These are phyloP conservation scores for Sutorius australiensis DNA, from an alignment of 768 basidiomycete species.

Conservation along the genomic window DNA sequence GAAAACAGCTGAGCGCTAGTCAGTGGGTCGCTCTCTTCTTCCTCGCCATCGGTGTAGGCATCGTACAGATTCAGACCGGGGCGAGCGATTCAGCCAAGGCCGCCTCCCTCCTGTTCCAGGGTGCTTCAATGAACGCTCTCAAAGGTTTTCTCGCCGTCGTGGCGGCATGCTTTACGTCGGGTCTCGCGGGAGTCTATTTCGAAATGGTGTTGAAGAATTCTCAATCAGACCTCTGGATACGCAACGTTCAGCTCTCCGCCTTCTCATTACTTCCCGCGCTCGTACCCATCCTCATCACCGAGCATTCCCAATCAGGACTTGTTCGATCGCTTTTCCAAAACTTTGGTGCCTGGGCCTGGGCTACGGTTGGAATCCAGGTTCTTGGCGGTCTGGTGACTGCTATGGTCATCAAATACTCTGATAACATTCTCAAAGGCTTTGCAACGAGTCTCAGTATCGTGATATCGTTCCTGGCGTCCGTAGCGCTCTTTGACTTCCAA, in stretches of 20 bases:
- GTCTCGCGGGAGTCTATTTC: constrained; percentile 96
- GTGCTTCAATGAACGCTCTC: constrained; percentile 69
- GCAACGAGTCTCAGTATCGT: constrained; percentile 94
- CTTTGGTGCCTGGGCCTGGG: constrained; percentile 91
- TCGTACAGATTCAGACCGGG: constrained; percentile 77
- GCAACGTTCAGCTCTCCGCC: constrained; percentile 92
- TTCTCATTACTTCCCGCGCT: constrained; percentile 91
- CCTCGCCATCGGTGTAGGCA: constrained; percentile 84
- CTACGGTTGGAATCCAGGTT: constrained; percentile 83
- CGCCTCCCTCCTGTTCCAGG: constrained; percentile 31
- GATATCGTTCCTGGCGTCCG: constrained; percentile 89
- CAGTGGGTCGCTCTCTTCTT: constrained; percentile 87
- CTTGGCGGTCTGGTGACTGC: constrained; percentile 91
- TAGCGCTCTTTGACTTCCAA: constrained; percentile 84
- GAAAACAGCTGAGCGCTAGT: constrained; percentile 62
- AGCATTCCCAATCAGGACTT: constrained; percentile 38
- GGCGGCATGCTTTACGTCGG: constrained; percentile 91
- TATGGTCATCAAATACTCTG: constrained; percentile 90
- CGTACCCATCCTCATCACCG: constrained; percentile 65
- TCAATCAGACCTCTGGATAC: constrained; percentile 88
- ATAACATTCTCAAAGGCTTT: constrained; percentile 91
- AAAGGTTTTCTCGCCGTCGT: constrained; percentile 89
- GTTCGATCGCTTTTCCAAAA: constrained; percentile 65
- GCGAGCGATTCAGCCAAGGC: constrained; percentile 21
- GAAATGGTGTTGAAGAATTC: constrained; percentile 96